Base-by-base conservation (phyloP, 1,284 basidiomycete genomes). In the Boletus albobrunnescens region DNA sequence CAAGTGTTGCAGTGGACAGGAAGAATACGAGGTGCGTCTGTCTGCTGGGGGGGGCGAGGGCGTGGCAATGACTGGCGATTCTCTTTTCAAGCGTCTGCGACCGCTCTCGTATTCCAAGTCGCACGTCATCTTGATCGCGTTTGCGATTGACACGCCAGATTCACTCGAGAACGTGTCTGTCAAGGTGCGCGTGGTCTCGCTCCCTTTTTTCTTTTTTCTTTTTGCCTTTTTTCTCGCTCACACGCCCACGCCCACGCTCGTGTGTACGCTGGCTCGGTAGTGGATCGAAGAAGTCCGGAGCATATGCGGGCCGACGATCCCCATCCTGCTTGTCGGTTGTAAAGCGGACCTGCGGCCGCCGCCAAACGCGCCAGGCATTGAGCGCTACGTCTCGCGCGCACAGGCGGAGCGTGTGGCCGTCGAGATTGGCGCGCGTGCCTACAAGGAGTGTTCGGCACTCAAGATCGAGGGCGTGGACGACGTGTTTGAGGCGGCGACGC, bases 91-190 rank as follows among this genome's bases (percentile, higher is more conserved):
- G 87, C 87, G 92, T 54, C 75, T 96, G 64, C 84, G 94, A 55
- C 94, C 94, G 26, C 82, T 99, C 67, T 96, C 93, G 22, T 98
- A 98, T 71, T 94, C 94, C 40, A 93, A 96, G 75, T 95, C 95
- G 46, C 95, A 99, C 70, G 92, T 99, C 62, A 97, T 99, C 67
- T 81, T 99, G 55, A 98, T 99, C 63, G 94, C 94, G 19, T 99
- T 95, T 64, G 82, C 91, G 37, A 86, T 99, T 64, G 95, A 98
- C 71, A 94, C 94, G 17, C 94, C 93, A 23, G 95, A 98, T 71
- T 95, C 92, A 41, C 74, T 98, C 51, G 95, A 98, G 58, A 98
- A 98, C 70, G 94, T 98, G 16, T 80, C 84, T 16, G 85, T 87
- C 53, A 97, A 98, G 80, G 91, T 87, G 36, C 7, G 54, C 2